A percentile compares a stretch with the other conserved stretches of the same genome.
phyloP scores from a whole-genome alignment of 176 grass and related monocot genomes.

The Rhynchospora tenuis region DNA sequence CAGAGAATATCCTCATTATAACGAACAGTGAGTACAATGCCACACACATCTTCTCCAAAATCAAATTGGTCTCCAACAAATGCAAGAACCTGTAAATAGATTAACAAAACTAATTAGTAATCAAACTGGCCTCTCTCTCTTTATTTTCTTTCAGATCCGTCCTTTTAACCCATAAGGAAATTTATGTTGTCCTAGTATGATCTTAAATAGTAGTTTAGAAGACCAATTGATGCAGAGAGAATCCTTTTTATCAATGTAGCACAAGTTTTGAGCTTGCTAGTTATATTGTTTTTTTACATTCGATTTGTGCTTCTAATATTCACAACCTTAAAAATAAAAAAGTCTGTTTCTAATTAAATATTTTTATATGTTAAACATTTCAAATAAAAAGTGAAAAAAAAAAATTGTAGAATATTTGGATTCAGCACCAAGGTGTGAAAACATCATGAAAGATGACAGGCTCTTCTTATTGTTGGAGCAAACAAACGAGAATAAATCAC shows the following conservation, averaged over 20 bases:
- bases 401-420: not conserved
- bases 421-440: not conserved
- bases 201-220: not conserved
- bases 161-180: not conserved
- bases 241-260: not conserved
- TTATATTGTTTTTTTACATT: not conserved
- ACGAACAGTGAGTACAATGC: slow-evolving; percentile 80
- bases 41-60: slow-evolving; percentile 83
- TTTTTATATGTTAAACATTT: not conserved
- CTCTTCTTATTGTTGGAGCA: not conserved
- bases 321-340: not conserved
- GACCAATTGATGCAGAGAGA: slow-evolving; percentile 7
- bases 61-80: slow-evolving; percentile 97
- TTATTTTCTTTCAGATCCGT: not conserved
- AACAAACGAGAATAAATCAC: not conserved
- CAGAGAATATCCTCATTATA: slow-evolving; percentile 93
- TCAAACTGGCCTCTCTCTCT: not conserved
- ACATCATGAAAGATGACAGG: not conserved
- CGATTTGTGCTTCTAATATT: not conserved
- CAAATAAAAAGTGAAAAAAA: not conserved
- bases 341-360: not conserved
- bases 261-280: slow-evolving; percentile 6
- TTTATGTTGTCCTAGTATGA: not conserved
- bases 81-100: slow-evolving; percentile 62
- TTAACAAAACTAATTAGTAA: not conserved